A percentile compares a stretch with the other conserved stretches of the same genome.
These are phyloP conservation scores for Arthrobotrys sinensis DNA, from an alignment of 2,329 filamentous ascomycete genomes.

Conservation along the genomic window DNA sequence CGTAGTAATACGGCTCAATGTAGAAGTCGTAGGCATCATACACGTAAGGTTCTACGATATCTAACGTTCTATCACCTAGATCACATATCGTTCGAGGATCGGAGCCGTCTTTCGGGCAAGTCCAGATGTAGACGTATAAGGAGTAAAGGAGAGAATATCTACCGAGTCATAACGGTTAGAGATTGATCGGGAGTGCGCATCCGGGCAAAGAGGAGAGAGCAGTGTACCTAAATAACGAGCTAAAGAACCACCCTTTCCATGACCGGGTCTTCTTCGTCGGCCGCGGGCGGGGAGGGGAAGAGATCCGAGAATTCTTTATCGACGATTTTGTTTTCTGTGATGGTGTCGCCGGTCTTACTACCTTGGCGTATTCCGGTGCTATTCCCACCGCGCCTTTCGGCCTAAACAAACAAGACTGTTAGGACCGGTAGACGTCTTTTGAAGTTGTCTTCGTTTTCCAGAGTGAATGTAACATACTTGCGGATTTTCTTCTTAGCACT, in stretches of 20 bases:
- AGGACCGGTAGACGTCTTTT: neutral
- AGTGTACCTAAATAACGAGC: constrained; percentile 33
- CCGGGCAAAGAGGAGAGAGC: neutral
- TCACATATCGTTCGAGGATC: constrained; percentile 83
- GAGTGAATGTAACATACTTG: constrained; percentile 31
- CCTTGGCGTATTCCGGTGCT: constrained; percentile 44
- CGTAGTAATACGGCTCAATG: constrained; percentile 84
- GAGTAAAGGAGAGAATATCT: constrained; percentile 53
- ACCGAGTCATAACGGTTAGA: neutral
- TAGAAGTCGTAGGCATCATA: constrained; percentile 89
- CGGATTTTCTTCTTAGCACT: constrained; percentile 37
- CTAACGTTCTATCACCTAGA: constrained; percentile 80
- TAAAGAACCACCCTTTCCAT: constrained; percentile 43
- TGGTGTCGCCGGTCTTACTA: constrained; percentile 18
- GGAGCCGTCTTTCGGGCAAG: constrained; percentile 62
- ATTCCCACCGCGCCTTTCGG: constrained; percentile 55
- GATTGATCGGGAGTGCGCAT: neutral
- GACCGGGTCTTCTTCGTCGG: constrained; percentile 21
- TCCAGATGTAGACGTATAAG: constrained; percentile 59
- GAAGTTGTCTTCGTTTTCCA: neutral
- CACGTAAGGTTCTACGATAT: constrained; percentile 79
- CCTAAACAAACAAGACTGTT: constrained; percentile 24
- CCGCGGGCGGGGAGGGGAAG: constrained; percentile 31
- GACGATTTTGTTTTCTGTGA: constrained; percentile 60
- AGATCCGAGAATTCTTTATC: constrained; percentile 61